phyloP scores from a whole-genome alignment of 768 basidiomycete genomes.

The Amanita pseudoporphyria region DNA sequence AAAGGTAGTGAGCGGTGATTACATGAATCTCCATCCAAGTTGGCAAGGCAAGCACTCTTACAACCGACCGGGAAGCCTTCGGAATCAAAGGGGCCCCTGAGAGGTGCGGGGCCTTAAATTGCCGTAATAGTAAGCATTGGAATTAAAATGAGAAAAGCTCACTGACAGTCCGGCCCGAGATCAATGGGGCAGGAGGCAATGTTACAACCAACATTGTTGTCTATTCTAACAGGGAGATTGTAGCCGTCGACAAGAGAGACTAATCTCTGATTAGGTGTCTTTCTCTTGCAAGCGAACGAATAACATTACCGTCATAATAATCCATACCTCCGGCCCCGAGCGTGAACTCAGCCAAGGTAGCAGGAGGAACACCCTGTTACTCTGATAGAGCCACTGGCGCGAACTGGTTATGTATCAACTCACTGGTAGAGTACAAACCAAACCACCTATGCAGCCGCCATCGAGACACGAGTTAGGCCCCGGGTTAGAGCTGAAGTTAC shows the following conservation, averaged over 20 bases:
- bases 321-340: conserved; percentile 35
- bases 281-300: neutral
- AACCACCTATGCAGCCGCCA: conserved; percentile 64
- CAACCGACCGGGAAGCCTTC: conserved; percentile 51
- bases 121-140: neutral
- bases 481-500: conserved; percentile 45
- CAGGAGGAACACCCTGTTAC: conserved; percentile 52
- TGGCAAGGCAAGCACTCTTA: conserved; percentile 44
- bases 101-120: conserved; percentile 32
- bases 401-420: neutral
- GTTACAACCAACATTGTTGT: conserved; percentile 44
- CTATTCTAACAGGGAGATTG: conserved; percentile 51
- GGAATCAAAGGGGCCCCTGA: conserved; percentile 44
- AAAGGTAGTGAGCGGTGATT: neutral
- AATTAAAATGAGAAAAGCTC: neutral
- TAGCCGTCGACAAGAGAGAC: conserved; percentile 61
- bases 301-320: conserved; percentile 46
- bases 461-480: conserved; percentile 52
- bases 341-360: conserved; percentile 62
- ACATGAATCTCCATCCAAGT: conserved; percentile 33
- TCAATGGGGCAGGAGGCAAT: conserved; percentile 54
- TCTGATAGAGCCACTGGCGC: conserved; percentile 24
- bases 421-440: conserved; percentile 16
- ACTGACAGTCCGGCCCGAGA: conserved; percentile 44
- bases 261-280: conserved; percentile 13